Conservation (phyloP, 2,329 filamentous ascomycete genomes). For the Alternaria panax region DNA sequence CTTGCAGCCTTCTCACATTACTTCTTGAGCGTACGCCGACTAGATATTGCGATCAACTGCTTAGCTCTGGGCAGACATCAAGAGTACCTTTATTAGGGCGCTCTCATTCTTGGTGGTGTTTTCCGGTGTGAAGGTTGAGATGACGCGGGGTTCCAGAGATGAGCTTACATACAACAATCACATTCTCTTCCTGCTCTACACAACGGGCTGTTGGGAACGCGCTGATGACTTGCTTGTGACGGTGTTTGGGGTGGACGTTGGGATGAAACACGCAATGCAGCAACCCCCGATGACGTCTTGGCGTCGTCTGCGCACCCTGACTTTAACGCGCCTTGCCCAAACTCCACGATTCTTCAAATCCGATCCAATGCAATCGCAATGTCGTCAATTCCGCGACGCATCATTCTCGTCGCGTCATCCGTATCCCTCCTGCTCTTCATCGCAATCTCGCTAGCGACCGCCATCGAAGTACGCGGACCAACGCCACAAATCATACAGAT, state of each 20-base stretch:
- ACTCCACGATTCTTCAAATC: neutral
- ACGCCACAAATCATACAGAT: conserved; percentile 34
- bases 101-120: neutral
- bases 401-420: conserved; percentile 34
- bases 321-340: neutral
- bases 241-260: conserved; percentile 7
- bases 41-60: neutral
- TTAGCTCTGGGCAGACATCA: fast-evolving
- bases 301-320: conserved; percentile 9
- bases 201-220: neutral
- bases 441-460: conserved; percentile 37
- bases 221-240: neutral
- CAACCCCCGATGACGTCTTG: conserved; percentile 19
- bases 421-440: conserved; percentile 38
- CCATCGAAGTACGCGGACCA: conserved; percentile 38
- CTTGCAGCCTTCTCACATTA: neutral
- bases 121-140: neutral
- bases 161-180: neutral
- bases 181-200: neutral
- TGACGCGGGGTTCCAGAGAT: neutral
- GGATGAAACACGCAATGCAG: conserved; percentile 31
- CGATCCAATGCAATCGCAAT: conserved; percentile 17
- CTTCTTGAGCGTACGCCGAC: neutral
- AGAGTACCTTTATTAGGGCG: neutral
- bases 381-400: conserved; percentile 29